Percentiles rank a stretch among this genome's conserved stretches.
Evolutionary conservation across 73 alveolate species (phyloP).

Genomic region (Stentor coeruleus): DNA sequence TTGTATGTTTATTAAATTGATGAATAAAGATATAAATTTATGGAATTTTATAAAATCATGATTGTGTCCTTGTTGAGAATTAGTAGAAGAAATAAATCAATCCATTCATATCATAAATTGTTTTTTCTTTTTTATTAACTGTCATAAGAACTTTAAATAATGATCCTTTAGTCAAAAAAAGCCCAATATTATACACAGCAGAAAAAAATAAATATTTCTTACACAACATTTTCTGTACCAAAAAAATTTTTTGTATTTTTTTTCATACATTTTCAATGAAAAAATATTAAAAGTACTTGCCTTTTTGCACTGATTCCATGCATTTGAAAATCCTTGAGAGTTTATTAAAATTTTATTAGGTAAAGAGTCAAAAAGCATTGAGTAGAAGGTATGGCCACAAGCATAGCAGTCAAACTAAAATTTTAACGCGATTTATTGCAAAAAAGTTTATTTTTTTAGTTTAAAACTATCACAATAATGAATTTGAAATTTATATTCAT

Average conservation of each 20-base stretch:
- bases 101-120: background rate
- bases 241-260: background rate
- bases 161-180: background rate
- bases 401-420: constrained; percentile 8
- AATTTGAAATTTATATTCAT: background rate
- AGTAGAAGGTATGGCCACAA: background rate
- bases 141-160: background rate
- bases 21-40: background rate
- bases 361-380: background rate
- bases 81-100: background rate
- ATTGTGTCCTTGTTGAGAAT: background rate
- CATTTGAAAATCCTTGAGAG: background rate
- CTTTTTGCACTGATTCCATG: background rate
- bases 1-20: no score
- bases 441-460: background rate
- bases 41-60: background rate
- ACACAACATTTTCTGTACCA: constrained; percentile 21
- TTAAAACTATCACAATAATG: background rate
- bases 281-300: background rate
- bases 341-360: background rate
- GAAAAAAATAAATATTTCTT: background rate
- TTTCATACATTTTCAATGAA: background rate
- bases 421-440: background rate
- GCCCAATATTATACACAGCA: background rate
- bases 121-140: background rate